These are phyloP conservation scores for Inga laurina DNA, from an alignment of 306 rosid species.

Conservation along the genomic window DNA sequence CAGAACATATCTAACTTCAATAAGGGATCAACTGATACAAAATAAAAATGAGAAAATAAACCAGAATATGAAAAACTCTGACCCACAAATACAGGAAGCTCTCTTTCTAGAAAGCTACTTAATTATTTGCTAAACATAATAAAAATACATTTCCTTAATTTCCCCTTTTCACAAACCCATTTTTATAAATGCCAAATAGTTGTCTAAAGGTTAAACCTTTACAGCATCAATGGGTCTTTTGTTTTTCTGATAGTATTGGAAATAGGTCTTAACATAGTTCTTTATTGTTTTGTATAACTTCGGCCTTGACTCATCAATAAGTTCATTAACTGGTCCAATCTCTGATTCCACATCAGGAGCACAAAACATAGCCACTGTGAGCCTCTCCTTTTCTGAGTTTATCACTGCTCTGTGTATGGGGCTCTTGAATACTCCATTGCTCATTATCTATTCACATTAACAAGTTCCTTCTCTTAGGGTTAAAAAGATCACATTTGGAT, in stretches of 20 bases:
- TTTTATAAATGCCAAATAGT: not conserved
- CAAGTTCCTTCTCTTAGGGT: not conserved
- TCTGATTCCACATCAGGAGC: not conserved
- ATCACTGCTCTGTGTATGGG: conserved; percentile 67
- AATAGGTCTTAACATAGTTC: conserved; percentile 43
- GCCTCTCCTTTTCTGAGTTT: conserved; percentile 58
- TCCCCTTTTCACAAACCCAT: not conserved
- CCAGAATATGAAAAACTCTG: not conserved
- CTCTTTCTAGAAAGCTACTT: not conserved
- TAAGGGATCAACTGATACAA: not conserved
- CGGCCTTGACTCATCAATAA: conserved; percentile 56
- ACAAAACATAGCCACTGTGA: conserved; percentile 51
- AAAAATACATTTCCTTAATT: not conserved
- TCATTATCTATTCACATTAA: conserved; percentile 31
- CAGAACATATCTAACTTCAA: not conserved
- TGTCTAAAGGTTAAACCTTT: conserved; percentile 31
- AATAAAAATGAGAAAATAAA: not conserved
- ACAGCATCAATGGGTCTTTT: conserved; percentile 64
- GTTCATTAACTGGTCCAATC: conserved; percentile 48
- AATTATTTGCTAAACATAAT: not conserved
- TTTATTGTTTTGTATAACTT: conserved; percentile 47
- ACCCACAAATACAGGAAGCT: not conserved
- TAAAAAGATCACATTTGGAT: not conserved
- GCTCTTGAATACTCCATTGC: conserved; percentile 68
- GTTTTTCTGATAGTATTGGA: conserved; percentile 63